Conservation (phyloP, 805 yeast genomes). For the Starmerella riodocensis region DNA sequence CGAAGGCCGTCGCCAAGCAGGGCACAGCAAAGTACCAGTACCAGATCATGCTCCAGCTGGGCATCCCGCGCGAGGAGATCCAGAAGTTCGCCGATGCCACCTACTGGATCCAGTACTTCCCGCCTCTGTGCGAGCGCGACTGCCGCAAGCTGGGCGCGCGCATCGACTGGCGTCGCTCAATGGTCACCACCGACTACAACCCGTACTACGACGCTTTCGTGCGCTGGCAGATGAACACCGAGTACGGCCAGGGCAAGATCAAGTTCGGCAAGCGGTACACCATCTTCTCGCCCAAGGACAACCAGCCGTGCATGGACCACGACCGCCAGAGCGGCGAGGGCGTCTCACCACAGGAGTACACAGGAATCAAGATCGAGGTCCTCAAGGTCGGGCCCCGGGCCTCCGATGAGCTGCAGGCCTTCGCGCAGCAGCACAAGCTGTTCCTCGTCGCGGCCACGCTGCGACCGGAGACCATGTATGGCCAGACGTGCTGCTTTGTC, state of each 20-base stretch:
- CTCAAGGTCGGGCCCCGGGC: constrained; percentile 35
- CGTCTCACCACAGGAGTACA: constrained; percentile 90
- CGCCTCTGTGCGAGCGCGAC: constrained; percentile 72
- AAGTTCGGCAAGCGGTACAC: constrained; percentile 98
- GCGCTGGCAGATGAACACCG: constrained; percentile 89
- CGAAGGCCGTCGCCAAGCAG: constrained; percentile 85
- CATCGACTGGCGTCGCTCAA: constrained; percentile 96
- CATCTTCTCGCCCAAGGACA: constrained; percentile 92
- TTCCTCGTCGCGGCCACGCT: constrained; percentile 90
- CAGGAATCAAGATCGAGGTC: constrained; percentile 65
- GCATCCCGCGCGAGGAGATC: constrained; percentile 72
- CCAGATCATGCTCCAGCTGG: constrained; percentile 91
- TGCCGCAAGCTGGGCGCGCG: constrained; percentile 77
- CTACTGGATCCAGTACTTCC: constrained; percentile 85
- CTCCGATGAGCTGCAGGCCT: constrained; percentile 32
- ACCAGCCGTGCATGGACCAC: constrained; percentile 99
- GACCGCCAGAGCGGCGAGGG: constrained; percentile 97
- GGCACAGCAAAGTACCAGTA: constrained; percentile 91
- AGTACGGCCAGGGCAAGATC: constrained; percentile 76
- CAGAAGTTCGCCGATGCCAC: constrained; percentile 81
- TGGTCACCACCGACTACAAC: constrained; percentile 88
- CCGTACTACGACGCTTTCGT: constrained; percentile 91
- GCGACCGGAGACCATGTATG: constrained; percentile 98
- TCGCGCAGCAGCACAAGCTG: constrained; percentile 46
- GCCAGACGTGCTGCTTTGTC: constrained; percentile 96